Percentiles rank a stretch among this genome's conserved stretches.
Evolutionary conservation across 805 yeast species (phyloP).

Genomic region (Helenozyma rhizophorensis): DNA sequence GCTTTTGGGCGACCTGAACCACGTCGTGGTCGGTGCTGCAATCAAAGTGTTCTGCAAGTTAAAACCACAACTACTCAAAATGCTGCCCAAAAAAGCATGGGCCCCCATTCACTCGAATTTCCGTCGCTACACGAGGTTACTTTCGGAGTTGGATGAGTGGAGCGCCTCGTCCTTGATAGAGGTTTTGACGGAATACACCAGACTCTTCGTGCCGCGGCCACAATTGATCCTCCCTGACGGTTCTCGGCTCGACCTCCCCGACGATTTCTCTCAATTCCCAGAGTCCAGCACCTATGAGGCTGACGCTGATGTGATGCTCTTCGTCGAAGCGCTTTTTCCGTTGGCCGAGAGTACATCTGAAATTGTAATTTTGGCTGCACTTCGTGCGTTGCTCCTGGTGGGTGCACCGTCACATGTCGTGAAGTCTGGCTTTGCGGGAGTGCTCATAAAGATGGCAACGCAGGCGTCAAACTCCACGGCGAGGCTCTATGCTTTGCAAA

Average conservation of each 20-base stretch:
- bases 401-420: conserved; percentile 52
- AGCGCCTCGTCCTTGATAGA: conserved; percentile 58
- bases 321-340: conserved; percentile 44
- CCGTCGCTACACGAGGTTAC: conserved; percentile 48
- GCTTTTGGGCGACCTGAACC: conserved; percentile 61
- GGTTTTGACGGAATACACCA: conserved; percentile 60
- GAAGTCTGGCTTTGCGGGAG: conserved; percentile 45
- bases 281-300: conserved; percentile 32
- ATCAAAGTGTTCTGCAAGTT: conserved; percentile 51
- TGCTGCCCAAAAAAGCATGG: conserved; percentile 37
- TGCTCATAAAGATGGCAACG: conserved; percentile 43
- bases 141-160: conserved; percentile 66
- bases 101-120: conserved; percentile 69
- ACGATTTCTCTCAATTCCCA: conserved; percentile 22
- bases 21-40: conserved; percentile 67
- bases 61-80: conserved; percentile 14
- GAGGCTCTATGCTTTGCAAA: conserved; percentile 39
- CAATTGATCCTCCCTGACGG: conserved; percentile 30
- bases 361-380: conserved; percentile 57
- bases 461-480: conserved; percentile 20
- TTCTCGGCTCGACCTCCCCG: conserved; percentile 35
- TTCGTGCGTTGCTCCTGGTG: conserved; percentile 54
- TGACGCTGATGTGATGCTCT: conserved; percentile 55
- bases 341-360: conserved; percentile 52
- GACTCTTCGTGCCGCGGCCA: conserved; percentile 58